A percentile compares a stretch with the other conserved stretches of the same genome.
These are phyloP conservation scores for Gaillardinia entomophila DNA, from an alignment of 805 yeast genomes.

Conservation along the genomic window DNA sequence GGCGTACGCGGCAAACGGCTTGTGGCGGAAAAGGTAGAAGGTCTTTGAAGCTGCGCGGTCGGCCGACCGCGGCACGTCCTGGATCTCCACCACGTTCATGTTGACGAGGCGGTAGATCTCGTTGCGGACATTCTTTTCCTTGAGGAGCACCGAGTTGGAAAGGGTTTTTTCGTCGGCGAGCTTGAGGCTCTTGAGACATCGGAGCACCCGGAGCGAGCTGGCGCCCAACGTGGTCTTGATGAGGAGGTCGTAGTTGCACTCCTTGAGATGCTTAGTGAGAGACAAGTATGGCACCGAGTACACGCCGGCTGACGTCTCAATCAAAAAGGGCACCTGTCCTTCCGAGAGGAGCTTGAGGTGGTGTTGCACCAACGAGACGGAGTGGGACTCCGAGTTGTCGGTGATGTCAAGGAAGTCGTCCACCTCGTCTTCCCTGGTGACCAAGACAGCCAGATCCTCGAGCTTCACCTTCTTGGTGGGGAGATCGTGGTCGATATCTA, in stretches of 20 bases:
- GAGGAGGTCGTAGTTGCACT: constrained; percentile 49
- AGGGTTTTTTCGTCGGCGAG: constrained; percentile 82
- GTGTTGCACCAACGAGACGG: constrained; percentile 39
- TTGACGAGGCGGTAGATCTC: constrained; percentile 61
- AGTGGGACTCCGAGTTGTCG: constrained; percentile 21
- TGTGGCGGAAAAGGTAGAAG: constrained; percentile 73
- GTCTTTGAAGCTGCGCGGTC: constrained; percentile 91
- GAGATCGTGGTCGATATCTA: constrained; percentile 4
- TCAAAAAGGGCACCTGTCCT: constrained; percentile 53
- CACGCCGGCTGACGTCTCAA: constrained; percentile 47
- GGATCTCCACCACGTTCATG: constrained; percentile 74
- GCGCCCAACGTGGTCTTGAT: constrained; percentile 59
- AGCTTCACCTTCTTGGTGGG: constrained; percentile 35
- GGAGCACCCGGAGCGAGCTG: constrained; percentile 64
- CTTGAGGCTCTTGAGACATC: constrained; percentile 66
- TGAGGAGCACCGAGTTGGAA: constrained; percentile 68
- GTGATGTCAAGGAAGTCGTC: constrained; percentile 7
- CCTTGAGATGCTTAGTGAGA: constrained; percentile 41
- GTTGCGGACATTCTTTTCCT: constrained; percentile 70
- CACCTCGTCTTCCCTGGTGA: neutral
- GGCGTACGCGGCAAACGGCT: constrained; percentile 28
- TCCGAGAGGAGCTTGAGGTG: constrained; percentile 67
- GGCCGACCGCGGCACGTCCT: constrained; percentile 87
- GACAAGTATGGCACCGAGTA: constrained; percentile 61
- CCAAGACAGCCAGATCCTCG: too few species aligned